A percentile compares a stretch with the other conserved stretches of the same genome.
phyloP scores from a whole-genome alignment of 129 eudicot genomes.

The Cynara cardunculus region DNA sequence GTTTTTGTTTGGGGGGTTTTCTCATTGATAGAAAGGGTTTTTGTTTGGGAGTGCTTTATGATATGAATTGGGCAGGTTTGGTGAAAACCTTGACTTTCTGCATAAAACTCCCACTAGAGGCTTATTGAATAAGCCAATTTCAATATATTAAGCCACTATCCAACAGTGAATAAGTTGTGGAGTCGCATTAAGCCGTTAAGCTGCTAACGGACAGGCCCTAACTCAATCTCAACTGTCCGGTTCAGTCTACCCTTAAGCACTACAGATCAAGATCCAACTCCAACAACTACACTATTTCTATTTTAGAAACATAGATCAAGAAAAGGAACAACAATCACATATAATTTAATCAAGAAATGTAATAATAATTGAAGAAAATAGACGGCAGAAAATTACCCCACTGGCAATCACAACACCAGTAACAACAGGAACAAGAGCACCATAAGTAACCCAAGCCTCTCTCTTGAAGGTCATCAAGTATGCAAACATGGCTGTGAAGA shows the following conservation, averaged over 20 bases:
- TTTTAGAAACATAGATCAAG: constrained; percentile 15
- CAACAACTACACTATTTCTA: background rate
- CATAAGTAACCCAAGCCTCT: constrained; percentile 87
- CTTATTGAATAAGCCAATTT: no score
- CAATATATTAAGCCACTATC: no score
- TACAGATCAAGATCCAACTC: background rate
- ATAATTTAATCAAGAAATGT: background rate
- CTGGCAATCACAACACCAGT: constrained; percentile 93
- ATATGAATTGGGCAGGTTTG: no score
- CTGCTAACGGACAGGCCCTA: background rate
- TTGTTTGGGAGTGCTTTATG: no score
- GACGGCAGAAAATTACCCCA: constrained; percentile 54
- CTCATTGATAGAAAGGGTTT: no score
- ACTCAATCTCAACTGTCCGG: background rate
- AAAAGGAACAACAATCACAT: background rate
- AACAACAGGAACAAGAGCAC: constrained; percentile 91
- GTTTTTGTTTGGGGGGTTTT: no score
- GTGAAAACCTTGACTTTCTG: no score
- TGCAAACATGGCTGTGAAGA: constrained; percentile 93
- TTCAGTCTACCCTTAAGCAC: background rate
- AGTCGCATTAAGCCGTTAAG: no score
- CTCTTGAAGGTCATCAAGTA: constrained; percentile 74
- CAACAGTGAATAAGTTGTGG: no score
- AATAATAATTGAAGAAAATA: background rate
- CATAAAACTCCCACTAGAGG: no score